Evolutionary conservation across 2,329 filamentous ascomycete genomes (phyloP).

Genomic region (Verruconis gallopava): DNA sequence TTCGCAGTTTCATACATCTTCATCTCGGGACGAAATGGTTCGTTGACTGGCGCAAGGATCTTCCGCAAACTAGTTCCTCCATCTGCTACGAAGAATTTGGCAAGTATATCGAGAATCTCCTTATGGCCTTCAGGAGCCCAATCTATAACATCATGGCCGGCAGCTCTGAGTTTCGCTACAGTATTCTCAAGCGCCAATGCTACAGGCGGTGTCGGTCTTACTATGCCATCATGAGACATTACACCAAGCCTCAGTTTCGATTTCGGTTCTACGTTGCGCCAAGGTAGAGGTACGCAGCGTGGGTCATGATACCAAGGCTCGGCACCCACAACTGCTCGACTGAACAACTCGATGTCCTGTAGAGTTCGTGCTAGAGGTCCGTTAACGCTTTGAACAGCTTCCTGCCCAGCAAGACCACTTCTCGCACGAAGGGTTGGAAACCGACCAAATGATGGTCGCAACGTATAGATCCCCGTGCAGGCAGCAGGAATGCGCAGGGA

Average conservation of each 20-base stretch:
- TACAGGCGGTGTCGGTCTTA: slow-evolving; percentile 14
- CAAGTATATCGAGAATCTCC: slow-evolving; percentile 37
- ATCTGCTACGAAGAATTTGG: slow-evolving; percentile 36
- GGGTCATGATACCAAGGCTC: slow-evolving; percentile 42
- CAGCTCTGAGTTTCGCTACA: slow-evolving; percentile 36
- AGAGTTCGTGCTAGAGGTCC: slow-evolving; percentile 47
- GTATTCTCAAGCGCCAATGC: slow-evolving; percentile 26
- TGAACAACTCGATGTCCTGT: slow-evolving; percentile 34
- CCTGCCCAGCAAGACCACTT: slow-evolving; percentile 51
- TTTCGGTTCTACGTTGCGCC: slow-evolving; percentile 36
- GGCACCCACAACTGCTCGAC: slow-evolving; percentile 27
- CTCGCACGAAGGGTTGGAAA: slow-evolving; percentile 43
- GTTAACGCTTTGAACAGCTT: slow-evolving; percentile 50
- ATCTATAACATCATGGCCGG: slow-evolving; percentile 43
- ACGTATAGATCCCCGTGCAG: slow-evolving; percentile 44
- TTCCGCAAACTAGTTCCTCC: slow-evolving; percentile 35
- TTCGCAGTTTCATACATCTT: slow-evolving; percentile 28
- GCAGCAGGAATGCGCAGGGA: slow-evolving; percentile 44
- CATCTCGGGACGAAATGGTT: slow-evolving; percentile 39
- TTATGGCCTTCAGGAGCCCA: slow-evolving; percentile 42
- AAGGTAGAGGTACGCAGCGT: slow-evolving; percentile 40
- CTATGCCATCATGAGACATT: slow-evolving; percentile 14
- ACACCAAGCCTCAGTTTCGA: slow-evolving; percentile 15
- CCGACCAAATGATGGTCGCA: slow-evolving; percentile 44
- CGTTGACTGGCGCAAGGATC: slow-evolving; percentile 27